Base-by-base conservation (phyloP, 2,329 filamentous ascomycete species). In the Arthrobotrys pseudoclavata region DNA sequence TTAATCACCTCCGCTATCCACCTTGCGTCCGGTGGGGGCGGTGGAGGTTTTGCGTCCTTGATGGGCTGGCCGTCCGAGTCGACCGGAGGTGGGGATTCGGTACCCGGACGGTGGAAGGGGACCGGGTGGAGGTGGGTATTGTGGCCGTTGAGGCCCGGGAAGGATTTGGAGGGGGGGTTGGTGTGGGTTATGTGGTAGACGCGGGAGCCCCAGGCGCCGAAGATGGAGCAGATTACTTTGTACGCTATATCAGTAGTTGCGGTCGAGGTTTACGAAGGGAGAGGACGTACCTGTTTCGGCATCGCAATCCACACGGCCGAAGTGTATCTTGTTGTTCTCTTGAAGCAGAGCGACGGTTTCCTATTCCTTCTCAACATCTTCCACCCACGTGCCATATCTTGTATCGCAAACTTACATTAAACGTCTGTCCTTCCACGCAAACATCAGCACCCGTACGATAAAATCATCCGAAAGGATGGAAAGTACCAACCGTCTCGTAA, bases 61-160 rank as follows among this genome's bases (percentile, higher is more conserved):
- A 45, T 31, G 0, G 60, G 42, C 18, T 70, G 48, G 0, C 50
- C 64, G 9, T 57, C 29, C 1, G 37, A 47, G 15, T 76, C 71
- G 31, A 9, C 13, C 3, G 64, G 64, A 29, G 12, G 3, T 12
- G 70, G 29, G 1, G 57, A 13, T 64, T 60, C 57, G 26, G 64
- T 69, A 6, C 66, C 72, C 0, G 60, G 66, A 12, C 72, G 72
- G 66, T 76, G 72, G 72, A 76, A 76, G 60, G 72, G 72, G 18
- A 76, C 60, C 0, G 72, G 40, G 50, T 31, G 66, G 50, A 76
- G 3, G 42, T 76, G 66, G 24, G 66, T 70, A 26, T 31, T 42
- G 66, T 64, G 66, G 4, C 67, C 72, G 18, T 15, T 24, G 20
- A 76, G 29, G 31, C 72, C 72, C 4, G 66, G 72, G 66, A 69